These are phyloP conservation scores for Galerina sulciceps DNA, from an alignment of 768 basidiomycete species.

Conservation along the genomic window DNA sequence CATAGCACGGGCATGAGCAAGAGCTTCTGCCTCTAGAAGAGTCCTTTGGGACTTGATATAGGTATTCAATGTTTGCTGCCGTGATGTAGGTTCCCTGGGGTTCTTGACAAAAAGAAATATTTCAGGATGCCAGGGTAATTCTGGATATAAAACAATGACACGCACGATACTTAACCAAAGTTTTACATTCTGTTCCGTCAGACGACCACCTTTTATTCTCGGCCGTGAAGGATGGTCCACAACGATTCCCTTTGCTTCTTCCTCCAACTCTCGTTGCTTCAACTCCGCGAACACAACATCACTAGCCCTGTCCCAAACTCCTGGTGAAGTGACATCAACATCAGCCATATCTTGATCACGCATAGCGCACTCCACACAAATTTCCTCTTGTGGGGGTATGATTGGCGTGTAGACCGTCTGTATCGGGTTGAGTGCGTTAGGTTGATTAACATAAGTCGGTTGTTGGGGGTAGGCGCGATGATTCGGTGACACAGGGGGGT, in stretches of 20 bases:
- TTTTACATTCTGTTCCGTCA: conserved; percentile 80
- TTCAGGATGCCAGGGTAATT: conserved; percentile 11
- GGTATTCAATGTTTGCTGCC: conserved; percentile 77
- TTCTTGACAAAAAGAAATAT: conserved; percentile 62
- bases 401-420: conserved; percentile 65
- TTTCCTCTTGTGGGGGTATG: conserved; percentile 72
- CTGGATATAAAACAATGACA: conserved; percentile 16
- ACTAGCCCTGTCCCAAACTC: conserved; percentile 91
- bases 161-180: conserved; percentile 80
- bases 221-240: conserved; percentile 62
- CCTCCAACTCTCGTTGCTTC: conserved; percentile 70
- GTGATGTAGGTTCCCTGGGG: conserved; percentile 85
- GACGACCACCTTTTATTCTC: conserved; percentile 63
- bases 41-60: conserved; percentile 85
- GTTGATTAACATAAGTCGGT: conserved; percentile 74
- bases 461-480: conserved; percentile 74
- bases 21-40: conserved; percentile 80
- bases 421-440: conserved; percentile 54
- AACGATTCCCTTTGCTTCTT: conserved; percentile 55
- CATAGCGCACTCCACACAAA: conserved; percentile 98
- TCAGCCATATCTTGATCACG: conserved; percentile 98
- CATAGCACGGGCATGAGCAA: conserved; percentile 78
- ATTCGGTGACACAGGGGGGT: conserved; percentile 67
- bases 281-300: conserved; percentile 84
- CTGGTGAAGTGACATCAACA: conserved; percentile 84